Conservation (phyloP, 352 stramenopile species). For the Thalassiosira delicatula region DNA sequence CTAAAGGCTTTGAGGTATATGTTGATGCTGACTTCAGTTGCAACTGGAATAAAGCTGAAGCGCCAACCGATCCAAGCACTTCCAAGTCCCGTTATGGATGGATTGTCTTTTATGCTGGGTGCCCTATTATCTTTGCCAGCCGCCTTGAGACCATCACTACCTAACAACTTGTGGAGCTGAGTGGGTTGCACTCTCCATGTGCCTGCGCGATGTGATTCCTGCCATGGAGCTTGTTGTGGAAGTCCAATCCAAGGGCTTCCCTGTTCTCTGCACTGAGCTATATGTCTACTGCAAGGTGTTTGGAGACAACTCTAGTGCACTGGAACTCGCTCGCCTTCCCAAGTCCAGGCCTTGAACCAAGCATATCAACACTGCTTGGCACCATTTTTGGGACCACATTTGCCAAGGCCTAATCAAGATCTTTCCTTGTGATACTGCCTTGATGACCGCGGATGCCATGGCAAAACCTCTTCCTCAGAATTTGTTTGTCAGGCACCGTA, state of each 20-base stretch:
- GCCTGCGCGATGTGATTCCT: neutral
- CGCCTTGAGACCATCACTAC: no score
- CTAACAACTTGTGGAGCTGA: no score
- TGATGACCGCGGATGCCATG: constrained; percentile 51
- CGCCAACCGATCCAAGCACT: neutral
- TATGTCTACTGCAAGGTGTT: constrained; percentile 7
- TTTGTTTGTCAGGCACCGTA: constrained; percentile 21
- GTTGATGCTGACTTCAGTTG: neutral
- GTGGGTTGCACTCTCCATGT: neutral
- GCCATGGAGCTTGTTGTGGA: neutral
- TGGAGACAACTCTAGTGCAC: neutral
- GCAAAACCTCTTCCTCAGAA: constrained; percentile 49
- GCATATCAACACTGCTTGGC: constrained; percentile 44
- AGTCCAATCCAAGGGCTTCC: neutral
- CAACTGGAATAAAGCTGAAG: neutral
- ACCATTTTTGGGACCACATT: constrained; percentile 52
- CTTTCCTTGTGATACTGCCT: constrained; percentile 31
- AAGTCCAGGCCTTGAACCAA: constrained; percentile 53
- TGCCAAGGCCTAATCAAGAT: constrained; percentile 34
- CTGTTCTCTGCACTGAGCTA: neutral
- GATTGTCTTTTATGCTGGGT: neutral
- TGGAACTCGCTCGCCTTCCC: neutral
- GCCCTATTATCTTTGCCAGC: neutral
- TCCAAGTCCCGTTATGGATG: neutral
- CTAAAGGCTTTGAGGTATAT: neutral